These are phyloP conservation scores for Poronia punctata DNA, from an alignment of 495 filamentous ascomycete genomes.

Conservation along the genomic window DNA sequence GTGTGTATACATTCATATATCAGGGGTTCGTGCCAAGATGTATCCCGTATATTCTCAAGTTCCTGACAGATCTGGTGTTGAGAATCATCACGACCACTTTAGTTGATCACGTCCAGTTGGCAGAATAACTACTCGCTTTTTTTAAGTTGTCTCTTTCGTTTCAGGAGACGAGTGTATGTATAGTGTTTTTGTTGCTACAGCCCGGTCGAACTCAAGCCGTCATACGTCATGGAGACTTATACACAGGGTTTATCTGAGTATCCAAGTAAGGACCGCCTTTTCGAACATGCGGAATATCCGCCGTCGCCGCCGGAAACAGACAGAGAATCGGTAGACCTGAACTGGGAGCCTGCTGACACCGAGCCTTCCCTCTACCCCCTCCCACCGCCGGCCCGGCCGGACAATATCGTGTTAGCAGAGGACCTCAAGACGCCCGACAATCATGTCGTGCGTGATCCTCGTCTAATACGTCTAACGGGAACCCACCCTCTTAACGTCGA, in stretches of 20 bases:
- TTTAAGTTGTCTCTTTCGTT: no score
- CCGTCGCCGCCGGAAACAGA: constrained; percentile 9
- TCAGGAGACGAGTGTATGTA: no score
- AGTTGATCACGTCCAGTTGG: no score
- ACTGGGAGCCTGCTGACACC: constrained; percentile 1
- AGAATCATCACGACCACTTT: no score
- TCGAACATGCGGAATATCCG: constrained; percentile 1
- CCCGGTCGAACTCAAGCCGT: no score
- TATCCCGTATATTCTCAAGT: no score
- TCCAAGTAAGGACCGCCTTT: background rate
- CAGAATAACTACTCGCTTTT: no score
- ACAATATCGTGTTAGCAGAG: constrained; percentile 58
- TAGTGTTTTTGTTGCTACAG: no score
- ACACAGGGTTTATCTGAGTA: background rate
- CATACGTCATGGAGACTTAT: constrained; percentile 1
- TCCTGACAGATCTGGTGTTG: no score
- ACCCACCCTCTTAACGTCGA: constrained; percentile 94
- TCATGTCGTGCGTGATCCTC: constrained; percentile 80
- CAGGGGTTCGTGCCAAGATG: no score
- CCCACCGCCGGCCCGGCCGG: constrained; percentile 59
- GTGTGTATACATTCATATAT: no score
- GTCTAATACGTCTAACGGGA: constrained; percentile 83
- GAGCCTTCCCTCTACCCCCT: constrained; percentile 44
- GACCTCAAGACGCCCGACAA: constrained; percentile 79
- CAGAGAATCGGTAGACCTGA: constrained; percentile 2